Conservation (phyloP, 2,329 filamentous ascomycete genomes). For the Xylaria sp. region DNA sequence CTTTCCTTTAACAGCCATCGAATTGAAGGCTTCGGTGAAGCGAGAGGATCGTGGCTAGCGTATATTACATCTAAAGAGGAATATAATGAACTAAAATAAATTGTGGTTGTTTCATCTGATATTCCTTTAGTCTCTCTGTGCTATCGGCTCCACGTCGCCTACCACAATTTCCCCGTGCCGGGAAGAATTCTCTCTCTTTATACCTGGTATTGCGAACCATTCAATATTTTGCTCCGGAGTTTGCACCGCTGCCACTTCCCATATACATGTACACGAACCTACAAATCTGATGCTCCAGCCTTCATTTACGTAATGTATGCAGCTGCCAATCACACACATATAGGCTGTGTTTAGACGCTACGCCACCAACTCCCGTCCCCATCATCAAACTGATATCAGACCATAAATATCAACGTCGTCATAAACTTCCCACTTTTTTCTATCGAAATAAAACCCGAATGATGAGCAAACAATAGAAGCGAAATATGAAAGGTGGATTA, state of each 20-base stretch:
- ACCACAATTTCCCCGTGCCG: background rate
- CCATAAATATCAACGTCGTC: conserved; percentile 5
- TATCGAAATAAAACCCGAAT: conserved; percentile 21
- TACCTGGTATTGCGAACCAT: conserved; percentile 13
- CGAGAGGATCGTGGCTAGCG: background rate
- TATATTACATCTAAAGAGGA: background rate
- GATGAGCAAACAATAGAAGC: conserved; percentile 21
- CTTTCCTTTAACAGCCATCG: too few relatives aligned
- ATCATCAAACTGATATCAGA: conserved; percentile 16
- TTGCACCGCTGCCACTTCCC: background rate
- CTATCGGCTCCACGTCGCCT: background rate
- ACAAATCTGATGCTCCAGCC: conserved; percentile 14
- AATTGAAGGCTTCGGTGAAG: background rate
- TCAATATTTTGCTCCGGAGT: background rate
- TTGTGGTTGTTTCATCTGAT: background rate
- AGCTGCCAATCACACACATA: conserved; percentile 16
- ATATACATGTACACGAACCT: conserved; percentile 29
- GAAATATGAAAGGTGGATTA: conserved; percentile 8
- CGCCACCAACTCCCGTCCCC: conserved; percentile 23
- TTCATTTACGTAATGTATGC: conserved; percentile 27
- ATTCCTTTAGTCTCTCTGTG: background rate
- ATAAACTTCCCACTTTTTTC: conserved; percentile 27
- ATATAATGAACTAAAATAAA: background rate
- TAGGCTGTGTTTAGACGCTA: conserved; percentile 15
- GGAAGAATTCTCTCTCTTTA: background rate